Percentiles rank a stretch among this genome's conserved stretches.
Conservation (phyloP, 306 rosid species). For the Medicago arabica region DNA sequence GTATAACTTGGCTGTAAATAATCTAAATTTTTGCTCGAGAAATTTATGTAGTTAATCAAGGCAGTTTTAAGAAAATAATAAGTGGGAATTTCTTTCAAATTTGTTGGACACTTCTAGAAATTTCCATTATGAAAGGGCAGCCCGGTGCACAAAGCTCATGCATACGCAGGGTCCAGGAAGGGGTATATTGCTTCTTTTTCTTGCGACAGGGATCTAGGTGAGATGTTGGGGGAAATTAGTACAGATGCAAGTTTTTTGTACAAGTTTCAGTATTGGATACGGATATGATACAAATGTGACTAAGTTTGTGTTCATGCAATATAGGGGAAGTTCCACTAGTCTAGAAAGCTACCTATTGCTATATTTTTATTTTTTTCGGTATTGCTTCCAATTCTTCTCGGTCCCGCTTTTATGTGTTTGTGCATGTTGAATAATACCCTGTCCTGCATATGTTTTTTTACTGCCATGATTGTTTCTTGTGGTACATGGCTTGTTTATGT, state of each 20-base stretch:
- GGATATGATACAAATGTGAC: background rate
- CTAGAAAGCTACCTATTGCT: conserved; percentile 8
- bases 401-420: conserved; percentile 17
- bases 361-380: conserved; percentile 12
- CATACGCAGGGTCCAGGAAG: too few species aligned
- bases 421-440: conserved; percentile 14
- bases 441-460: background rate
- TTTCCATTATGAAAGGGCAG: too few species aligned
- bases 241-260: background rate
- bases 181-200: background rate
- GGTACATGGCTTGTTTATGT: conserved; percentile 9
- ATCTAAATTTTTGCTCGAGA: conserved; percentile 1
- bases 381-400: conserved; percentile 12
- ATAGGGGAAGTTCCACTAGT: conserved; percentile 17
- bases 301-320: background rate
- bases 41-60: conserved; percentile 29
- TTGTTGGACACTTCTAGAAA: conserved; percentile 15
- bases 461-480: conserved; percentile 17
- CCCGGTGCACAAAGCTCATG: too few species aligned
- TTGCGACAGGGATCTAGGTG: background rate
- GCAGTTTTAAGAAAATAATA: conserved; percentile 12
- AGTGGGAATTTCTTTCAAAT: conserved; percentile 5
- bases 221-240: background rate
- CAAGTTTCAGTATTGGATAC: background rate
- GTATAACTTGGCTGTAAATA: background rate